These are phyloP conservation scores for Pleurotus eryngii DNA, from an alignment of 768 basidiomycete genomes.

Conservation along the genomic window DNA sequence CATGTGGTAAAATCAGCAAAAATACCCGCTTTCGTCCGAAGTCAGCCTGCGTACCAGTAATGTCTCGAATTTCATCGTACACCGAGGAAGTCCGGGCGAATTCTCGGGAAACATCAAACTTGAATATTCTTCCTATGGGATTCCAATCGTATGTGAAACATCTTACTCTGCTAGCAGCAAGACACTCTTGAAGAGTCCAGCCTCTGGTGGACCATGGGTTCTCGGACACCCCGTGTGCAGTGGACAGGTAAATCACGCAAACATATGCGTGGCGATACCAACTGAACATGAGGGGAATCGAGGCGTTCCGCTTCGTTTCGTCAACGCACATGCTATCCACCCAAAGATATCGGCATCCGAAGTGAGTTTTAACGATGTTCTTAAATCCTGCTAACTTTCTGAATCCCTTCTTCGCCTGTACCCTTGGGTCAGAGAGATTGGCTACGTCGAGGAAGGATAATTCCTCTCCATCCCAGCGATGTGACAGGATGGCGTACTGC, in stretches of 20 bases:
- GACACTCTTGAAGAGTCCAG: not conserved
- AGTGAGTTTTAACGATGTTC: not conserved
- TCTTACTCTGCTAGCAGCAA: not conserved
- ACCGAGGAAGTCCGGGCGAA: not conserved
- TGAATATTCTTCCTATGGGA: not conserved
- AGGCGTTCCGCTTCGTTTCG: not conserved
- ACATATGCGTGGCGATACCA: not conserved
- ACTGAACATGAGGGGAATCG: not conserved
- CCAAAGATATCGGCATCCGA: not conserved
- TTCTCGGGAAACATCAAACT: not conserved
- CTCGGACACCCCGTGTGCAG: not conserved
- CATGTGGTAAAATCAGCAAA: not conserved
- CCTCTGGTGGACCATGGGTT: not conserved
- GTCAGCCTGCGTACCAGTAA: not conserved
- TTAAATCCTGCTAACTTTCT: not conserved
- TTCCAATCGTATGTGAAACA: not conserved
- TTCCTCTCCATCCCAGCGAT: not conserved
- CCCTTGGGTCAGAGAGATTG: no score
- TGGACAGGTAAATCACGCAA: not conserved
- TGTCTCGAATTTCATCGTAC: no score
- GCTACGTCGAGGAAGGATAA: not conserved
- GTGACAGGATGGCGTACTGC: slow-evolving; percentile 1
- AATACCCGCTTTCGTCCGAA: not conserved
- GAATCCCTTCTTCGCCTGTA: no score
- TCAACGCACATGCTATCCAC: not conserved